These are phyloP conservation scores for Malassezia slooffiae DNA, from an alignment of 1,284 basidiomycete species.

Conservation along the genomic window DNA sequence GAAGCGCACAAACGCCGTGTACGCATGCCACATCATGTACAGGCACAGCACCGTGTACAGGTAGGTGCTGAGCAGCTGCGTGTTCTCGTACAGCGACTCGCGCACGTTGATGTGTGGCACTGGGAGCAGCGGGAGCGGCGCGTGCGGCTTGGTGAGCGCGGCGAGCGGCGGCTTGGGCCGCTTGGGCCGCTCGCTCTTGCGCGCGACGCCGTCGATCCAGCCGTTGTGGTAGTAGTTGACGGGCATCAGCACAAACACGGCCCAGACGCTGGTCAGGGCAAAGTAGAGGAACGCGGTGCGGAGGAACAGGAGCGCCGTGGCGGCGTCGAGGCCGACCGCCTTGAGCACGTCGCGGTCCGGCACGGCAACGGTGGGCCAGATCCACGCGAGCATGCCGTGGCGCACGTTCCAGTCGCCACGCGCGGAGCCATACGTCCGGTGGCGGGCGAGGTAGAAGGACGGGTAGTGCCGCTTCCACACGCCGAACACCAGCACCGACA, in stretches of 20 bases:
- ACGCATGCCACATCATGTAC: slow-evolving; percentile 76
- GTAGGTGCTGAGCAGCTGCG: slow-evolving; percentile 86
- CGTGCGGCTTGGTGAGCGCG: slow-evolving; percentile 11
- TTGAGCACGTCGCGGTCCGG: slow-evolving; percentile 90
- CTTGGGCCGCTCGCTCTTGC: too few relatives aligned
- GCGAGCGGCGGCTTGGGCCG: slow-evolving; percentile 2
- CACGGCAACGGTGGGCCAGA: slow-evolving; percentile 75
- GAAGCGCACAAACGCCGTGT: slow-evolving; percentile 75
- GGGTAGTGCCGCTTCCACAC: slow-evolving; percentile 74
- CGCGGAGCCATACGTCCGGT: slow-evolving; percentile 82
- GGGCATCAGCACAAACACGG: slow-evolving; percentile 39
- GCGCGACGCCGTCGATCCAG: slow-evolving; percentile 43
- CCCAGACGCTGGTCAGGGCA: slow-evolving; percentile 60
- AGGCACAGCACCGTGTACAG: slow-evolving; percentile 77
- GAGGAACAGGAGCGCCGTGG: slow-evolving; percentile 85
- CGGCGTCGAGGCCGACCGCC: slow-evolving; percentile 89
- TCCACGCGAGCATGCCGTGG: slow-evolving; percentile 83
- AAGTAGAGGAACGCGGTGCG: slow-evolving; percentile 89
- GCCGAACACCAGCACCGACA: slow-evolving; percentile 75
- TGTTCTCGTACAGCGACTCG: slow-evolving; percentile 48
- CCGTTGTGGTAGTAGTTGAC: slow-evolving; percentile 44
- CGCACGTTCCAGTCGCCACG: slow-evolving; percentile 66
- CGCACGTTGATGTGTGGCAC: slow-evolving; percentile 20
- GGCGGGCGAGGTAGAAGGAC: slow-evolving; percentile 75
- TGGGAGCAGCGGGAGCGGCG: slow-evolving; percentile 28